Conservation (phyloP, 2,329 filamentous ascomycete genomes). For the Escovopsis weberi region DNA sequence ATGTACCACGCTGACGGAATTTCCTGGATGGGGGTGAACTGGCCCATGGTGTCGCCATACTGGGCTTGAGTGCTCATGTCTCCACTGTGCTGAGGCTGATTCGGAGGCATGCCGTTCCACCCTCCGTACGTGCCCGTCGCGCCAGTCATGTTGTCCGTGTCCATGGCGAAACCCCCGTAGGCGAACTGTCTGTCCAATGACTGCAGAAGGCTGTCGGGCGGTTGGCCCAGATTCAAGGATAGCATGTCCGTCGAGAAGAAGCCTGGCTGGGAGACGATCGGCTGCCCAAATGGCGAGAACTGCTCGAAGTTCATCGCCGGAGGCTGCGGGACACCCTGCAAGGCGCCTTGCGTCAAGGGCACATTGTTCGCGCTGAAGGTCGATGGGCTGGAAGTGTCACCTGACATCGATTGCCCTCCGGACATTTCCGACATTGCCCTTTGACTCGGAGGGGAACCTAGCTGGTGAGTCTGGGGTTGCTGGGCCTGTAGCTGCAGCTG, state of each 20-base stretch:
- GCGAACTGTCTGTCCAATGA: conserved; percentile 65
- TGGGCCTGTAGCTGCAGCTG: conserved; percentile 12
- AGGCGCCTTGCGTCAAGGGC: conserved; percentile 24
- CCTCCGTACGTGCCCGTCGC: conserved; percentile 25
- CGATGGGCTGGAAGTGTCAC: conserved; percentile 19
- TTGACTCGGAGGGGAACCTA: conserved; percentile 9
- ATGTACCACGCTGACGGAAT: conserved; percentile 71
- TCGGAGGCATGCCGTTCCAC: conserved; percentile 28
- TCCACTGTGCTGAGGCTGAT: conserved; percentile 5
- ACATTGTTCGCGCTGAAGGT: conserved; percentile 27
- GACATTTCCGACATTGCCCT: conserved; percentile 29
- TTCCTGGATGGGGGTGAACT: conserved; percentile 22
- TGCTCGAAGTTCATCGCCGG: conserved; percentile 32
- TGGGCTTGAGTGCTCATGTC: conserved; percentile 14
- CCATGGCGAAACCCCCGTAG: conserved; percentile 54
- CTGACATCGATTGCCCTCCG: conserved; percentile 17
- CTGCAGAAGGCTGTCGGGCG: conserved; percentile 39
- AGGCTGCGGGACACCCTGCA: conserved; percentile 29
- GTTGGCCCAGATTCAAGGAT: conserved; percentile 34
- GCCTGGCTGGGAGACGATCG: conserved; percentile 20
- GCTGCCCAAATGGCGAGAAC: conserved; percentile 24
- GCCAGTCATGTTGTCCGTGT: conserved; percentile 24
- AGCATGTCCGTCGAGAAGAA: conserved; percentile 40
- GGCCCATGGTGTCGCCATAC: conserved; percentile 9
- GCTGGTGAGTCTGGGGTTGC: conserved; percentile 6